phyloP scores from a whole-genome alignment of 805 yeast genomes.

The Scheffersomyces coipomensis region DNA sequence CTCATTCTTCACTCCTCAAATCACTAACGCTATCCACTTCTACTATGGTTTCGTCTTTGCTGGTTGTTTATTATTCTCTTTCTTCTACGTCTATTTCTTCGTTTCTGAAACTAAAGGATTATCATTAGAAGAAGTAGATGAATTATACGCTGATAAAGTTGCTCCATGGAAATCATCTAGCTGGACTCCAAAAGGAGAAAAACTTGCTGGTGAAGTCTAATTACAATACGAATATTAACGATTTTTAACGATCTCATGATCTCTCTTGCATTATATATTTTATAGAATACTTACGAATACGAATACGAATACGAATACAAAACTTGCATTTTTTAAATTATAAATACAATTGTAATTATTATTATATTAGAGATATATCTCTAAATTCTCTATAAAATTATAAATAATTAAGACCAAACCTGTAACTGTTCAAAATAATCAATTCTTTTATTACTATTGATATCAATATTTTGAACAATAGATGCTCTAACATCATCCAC shows the following conservation, averaged over 20 bases:
- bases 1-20: constrained; percentile 64
- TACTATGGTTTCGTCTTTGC: constrained; percentile 64
- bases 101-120: constrained; percentile 81
- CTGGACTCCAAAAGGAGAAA: constrained; percentile 51
- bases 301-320: too few species aligned
- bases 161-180: constrained; percentile 39
- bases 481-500: constrained; percentile 55
- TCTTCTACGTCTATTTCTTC: constrained; percentile 69
- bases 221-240: neutral
- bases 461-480: constrained; percentile 41
- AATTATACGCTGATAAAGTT: constrained; percentile 48
- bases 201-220: constrained; percentile 7
- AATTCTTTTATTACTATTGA: constrained; percentile 41
- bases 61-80: constrained; percentile 60
- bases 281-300: too few species aligned
- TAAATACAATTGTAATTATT: too few species aligned
- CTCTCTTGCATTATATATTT: too few species aligned
- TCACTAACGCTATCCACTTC: constrained; percentile 60
- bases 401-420: constrained; percentile 48
- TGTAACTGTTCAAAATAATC: constrained; percentile 75
- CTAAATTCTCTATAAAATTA: neutral
- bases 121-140: constrained; percentile 79
- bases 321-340: too few species aligned
- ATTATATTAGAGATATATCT: too few species aligned
- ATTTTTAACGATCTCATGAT: too few species aligned